Base-by-base conservation (phyloP, 1,139 yeast genomes). In the Debaryomycetaceae sp. region DNA sequence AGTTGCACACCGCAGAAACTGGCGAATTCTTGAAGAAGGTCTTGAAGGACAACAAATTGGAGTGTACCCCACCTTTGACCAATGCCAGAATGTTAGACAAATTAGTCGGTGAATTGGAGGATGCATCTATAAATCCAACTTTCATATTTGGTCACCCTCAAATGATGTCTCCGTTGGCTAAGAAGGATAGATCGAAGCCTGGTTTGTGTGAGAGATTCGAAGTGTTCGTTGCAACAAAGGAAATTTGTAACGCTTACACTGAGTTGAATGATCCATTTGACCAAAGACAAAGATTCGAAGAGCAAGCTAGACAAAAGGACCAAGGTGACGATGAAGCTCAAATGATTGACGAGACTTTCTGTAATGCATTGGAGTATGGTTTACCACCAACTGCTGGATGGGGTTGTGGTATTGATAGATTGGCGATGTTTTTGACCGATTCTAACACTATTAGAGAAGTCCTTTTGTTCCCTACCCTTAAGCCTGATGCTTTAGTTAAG, bases 241-340 rank as follows among this genome's bases (percentile, higher is more conserved):
- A 93, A 76, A 90, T 93, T 58, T 86, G 95, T 80, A 93, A 93
- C 62, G 99, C 99, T 54, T 93, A 93, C 79, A 93, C 99, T 48
- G 99, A 93, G 79, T 82, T 93, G 83, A 95, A 93, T 69, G 98
- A 93, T 75, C 98, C 98, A 66, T 91, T 93, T 66, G 98, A 90
- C 70, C 98, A 91, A 78, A 88, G 97, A 71, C 85, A 81, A 46
- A 84, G 98, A 76, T 93, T 93, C 68, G 99, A 91, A 76, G 99
- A 93, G 74, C 99, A 93, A 76, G 99, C 99, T 42, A 83, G 87
- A 72, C 99, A 93, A 79, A 93, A 93, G 78, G 98, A 78, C 57
- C 97, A 90, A 72, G 99, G 99, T 78, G 99, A 93, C 65, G 99
- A 93, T 62, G 99, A 93, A 75, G 99, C 97, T 48, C 99, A 93